These are phyloP conservation scores for Metschnikowia kunwiensis DNA, from an alignment of 805 yeast genomes.

Conservation along the genomic window DNA sequence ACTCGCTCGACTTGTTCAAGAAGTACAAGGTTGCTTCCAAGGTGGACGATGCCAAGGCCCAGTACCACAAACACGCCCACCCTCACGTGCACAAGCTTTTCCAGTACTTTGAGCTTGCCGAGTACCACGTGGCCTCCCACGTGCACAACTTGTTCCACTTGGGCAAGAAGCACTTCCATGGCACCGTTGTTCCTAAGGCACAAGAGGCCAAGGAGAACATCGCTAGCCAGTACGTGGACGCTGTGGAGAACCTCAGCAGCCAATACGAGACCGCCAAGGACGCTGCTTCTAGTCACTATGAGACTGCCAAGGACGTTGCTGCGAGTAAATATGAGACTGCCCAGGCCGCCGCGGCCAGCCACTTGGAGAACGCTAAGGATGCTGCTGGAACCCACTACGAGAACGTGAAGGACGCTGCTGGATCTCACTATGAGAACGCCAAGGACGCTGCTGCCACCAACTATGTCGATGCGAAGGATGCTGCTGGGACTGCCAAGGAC, in stretches of 20 bases:
- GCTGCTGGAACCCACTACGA: conserved; percentile 4
- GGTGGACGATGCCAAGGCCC: conserved; percentile 21
- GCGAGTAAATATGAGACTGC: conserved; percentile 8
- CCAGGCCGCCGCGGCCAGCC: conserved; percentile 10
- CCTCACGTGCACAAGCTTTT: conserved; percentile 34
- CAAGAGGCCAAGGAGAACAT: conserved; percentile 11
- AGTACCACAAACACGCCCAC: conserved; percentile 25
- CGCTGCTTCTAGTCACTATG: conserved; percentile 10
- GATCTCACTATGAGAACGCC: conserved; percentile 11
- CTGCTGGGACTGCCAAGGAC: conserved; percentile 3
- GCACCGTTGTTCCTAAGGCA: conserved; percentile 20
- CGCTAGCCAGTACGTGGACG: conserved; percentile 9
- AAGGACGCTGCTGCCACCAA: conserved; percentile 5
- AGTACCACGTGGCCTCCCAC: conserved; percentile 30
- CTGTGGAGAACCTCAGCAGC: conserved; percentile 7
- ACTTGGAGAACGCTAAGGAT: conserved; percentile 5
- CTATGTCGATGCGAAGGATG: conserved; percentile 1
- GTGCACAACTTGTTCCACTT: conserved; percentile 19
- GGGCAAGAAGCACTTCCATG: conserved; percentile 20
- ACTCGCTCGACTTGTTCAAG: conserved; percentile 33
- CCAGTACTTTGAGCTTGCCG: conserved; percentile 33
- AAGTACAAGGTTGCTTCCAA: conserved; percentile 32
- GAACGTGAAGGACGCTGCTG: conserved; percentile 18
- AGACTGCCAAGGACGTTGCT: conserved; percentile 9
- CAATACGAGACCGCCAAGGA: conserved; percentile 12